Evolutionary conservation across 352 stramenopile species (phyloP), one percentile per base, ranked within the genome.

Genomic region (Phytophthora syringae): DNA sequence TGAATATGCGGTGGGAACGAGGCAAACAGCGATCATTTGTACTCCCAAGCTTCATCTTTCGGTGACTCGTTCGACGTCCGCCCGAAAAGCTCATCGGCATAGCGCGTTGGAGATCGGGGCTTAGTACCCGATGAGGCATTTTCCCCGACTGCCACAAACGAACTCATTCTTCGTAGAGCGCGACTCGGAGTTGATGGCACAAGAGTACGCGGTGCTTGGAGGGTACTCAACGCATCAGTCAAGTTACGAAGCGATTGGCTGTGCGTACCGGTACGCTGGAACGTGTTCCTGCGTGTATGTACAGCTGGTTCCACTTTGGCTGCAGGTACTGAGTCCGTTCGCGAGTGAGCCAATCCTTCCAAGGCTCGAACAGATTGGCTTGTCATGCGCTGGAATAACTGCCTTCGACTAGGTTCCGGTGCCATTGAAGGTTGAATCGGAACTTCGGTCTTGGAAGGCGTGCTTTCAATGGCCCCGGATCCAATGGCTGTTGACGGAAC

Each of bases 61-160:
- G 36, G 21, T 5, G 25, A 7, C 21, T 64, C 53, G 11, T 21
- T 61, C 5, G 56, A 59, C 10, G 48, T 63, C 12, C 45, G 50
- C 1, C 44, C 40, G 47, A 72, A 74, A 9, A 74, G 65, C 30
- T 54, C 47, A 24, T 77, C 70, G 5, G 69, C 69, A 49, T 74
- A 77, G 1, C 60, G 53, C 16, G 69, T 77, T 1, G 69, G 69
- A 3, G 69, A 74, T 15, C n/a, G n/a, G n/a, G 49, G 22, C 32
- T 60, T 73, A 18, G 10, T 25, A 40, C 28, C 48, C 5, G 18
- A 12, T 39, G 24, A 42, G 7, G 55, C 28, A 43, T 24, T 45
- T 15, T n/a, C n/a, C 0, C 39, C 40, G 18, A 64, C 64, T 15
- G 58, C 49, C 47, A 77, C 65, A 12, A 77, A 71, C 20, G 69